phyloP scores from a whole-genome alignment of 2,329 filamentous ascomycete species.

The Diaporthe sp. region DNA sequence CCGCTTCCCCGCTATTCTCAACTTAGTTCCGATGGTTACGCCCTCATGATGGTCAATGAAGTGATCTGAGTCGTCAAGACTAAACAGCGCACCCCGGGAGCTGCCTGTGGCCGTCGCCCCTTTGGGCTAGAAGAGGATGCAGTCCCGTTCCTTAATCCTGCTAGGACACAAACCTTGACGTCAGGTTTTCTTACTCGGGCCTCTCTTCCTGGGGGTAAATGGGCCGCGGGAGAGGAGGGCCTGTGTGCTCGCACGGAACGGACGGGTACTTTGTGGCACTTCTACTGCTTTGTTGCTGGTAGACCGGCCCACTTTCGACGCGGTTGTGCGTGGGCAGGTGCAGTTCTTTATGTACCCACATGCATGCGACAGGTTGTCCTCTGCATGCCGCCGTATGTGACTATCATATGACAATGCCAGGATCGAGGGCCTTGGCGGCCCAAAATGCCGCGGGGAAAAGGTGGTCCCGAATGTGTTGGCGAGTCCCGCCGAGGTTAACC shows the following conservation, averaged over 20 bases:
- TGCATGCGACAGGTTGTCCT: constrained; percentile 9
- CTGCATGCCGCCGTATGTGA: not conserved
- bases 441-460: constrained; percentile 24
- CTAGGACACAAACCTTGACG: constrained; percentile 9
- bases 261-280: constrained; percentile 3
- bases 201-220: not conserved
- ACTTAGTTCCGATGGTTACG: constrained; percentile 8
- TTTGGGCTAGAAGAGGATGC: constrained; percentile 23
- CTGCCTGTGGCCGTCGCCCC: constrained; percentile 14
- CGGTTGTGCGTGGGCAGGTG: constrained; percentile 2
- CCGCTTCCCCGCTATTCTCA: constrained; percentile 18
- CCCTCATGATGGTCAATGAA: not conserved
- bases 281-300: not conserved
- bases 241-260: not conserved
- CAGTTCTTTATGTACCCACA: constrained; percentile 26
- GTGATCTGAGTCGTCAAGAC: constrained; percentile 18
- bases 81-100: not conserved
- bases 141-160: constrained; percentile 18
- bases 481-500: constrained; percentile 14
- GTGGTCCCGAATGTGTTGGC: constrained; percentile 16
- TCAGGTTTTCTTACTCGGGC: not conserved
- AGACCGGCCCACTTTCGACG: constrained; percentile 9
- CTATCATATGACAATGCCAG: constrained; percentile 17
- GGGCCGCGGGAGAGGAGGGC: not conserved
- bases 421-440: not conserved